phyloP scores from a whole-genome alignment of 768 basidiomycete species.

The Lactarius vividus region DNA sequence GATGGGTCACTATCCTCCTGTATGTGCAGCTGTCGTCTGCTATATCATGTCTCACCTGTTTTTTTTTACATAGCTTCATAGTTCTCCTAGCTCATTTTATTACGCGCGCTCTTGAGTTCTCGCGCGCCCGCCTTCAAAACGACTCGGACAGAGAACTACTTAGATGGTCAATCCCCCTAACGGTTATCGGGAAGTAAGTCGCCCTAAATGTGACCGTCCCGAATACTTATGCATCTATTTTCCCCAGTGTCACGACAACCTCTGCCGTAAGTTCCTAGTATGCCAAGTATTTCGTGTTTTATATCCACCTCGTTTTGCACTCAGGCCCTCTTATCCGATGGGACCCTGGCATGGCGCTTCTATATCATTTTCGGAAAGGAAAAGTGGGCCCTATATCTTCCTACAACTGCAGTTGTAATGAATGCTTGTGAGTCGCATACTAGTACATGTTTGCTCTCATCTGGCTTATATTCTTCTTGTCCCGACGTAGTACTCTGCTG shows the following conservation, averaged over 20 bases:
- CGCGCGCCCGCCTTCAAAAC: slow-evolving; percentile 25
- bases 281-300: background rate
- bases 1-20: slow-evolving; percentile 28
- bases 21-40: slow-evolving; percentile 9
- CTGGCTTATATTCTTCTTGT: background rate
- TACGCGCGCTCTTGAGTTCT: slow-evolving; percentile 28
- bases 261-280: background rate
- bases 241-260: slow-evolving; percentile 18
- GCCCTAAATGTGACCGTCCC: too few relatives aligned
- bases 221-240: background rate
- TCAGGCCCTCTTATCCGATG: slow-evolving; percentile 30
- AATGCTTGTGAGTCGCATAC: slow-evolving; percentile 26
- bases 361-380: slow-evolving; percentile 26
- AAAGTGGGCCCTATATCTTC: slow-evolving; percentile 30
- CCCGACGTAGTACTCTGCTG: slow-evolving; percentile 28
- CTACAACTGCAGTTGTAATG: slow-evolving; percentile 20
- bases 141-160: slow-evolving; percentile 23
- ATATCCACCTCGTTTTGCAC: background rate
- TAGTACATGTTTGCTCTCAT: background rate
- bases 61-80: slow-evolving; percentile 26
- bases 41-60: slow-evolving; percentile 29
- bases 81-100: slow-evolving; percentile 29
- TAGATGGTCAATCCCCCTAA: slow-evolving; percentile 28
- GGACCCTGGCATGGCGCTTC: slow-evolving; percentile 32
- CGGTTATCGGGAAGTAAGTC: slow-evolving; percentile 17